A percentile compares a stretch with the other conserved stretches of the same genome.
phyloP scores from a whole-genome alignment of 1,284 basidiomycete genomes.

The Sanghuangporus baumii region DNA sequence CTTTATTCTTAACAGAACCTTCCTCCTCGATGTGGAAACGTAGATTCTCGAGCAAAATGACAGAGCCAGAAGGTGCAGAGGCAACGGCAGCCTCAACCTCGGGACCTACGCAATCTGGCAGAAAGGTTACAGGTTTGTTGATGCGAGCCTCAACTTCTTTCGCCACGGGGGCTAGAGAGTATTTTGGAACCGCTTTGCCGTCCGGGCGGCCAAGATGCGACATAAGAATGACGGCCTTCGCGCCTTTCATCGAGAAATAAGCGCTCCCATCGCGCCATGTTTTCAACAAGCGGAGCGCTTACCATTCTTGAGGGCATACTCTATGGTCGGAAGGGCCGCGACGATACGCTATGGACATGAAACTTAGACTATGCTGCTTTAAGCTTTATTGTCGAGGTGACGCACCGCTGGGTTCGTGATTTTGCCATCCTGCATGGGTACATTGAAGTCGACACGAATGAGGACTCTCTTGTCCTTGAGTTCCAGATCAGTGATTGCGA shows the following conservation, averaged over 20 bases:
- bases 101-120: conserved; percentile 82
- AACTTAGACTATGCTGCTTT: conserved; percentile 12
- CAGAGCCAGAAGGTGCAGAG: conserved; percentile 65
- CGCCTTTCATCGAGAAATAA: conserved; percentile 44
- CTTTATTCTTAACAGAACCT: conserved; percentile 89
- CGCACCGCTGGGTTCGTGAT: conserved; percentile 96
- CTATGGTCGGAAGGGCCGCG: conserved; percentile 93
- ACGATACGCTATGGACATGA: conserved; percentile 73
- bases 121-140: conserved; percentile 71
- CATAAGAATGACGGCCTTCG: conserved; percentile 88
- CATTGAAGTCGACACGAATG: conserved; percentile 98
- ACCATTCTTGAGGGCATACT: conserved; percentile 91
- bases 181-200: conserved; percentile 86
- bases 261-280: conserved; percentile 10
- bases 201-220: conserved; percentile 98
- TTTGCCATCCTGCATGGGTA: conserved; percentile 83
- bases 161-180: conserved; percentile 87
- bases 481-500: conserved; percentile 88
- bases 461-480: conserved; percentile 91
- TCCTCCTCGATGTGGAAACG: conserved; percentile 99
- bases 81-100: conserved; percentile 80
- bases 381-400: conserved; percentile 18
- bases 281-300: conserved; percentile 12
- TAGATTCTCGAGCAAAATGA: conserved; percentile 95
- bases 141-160: conserved; percentile 70